Evolutionary conservation across 176 grass and related monocot species (phyloP), one percentile per base, ranked within the genome.

Genomic region (Oryza punctata): DNA sequence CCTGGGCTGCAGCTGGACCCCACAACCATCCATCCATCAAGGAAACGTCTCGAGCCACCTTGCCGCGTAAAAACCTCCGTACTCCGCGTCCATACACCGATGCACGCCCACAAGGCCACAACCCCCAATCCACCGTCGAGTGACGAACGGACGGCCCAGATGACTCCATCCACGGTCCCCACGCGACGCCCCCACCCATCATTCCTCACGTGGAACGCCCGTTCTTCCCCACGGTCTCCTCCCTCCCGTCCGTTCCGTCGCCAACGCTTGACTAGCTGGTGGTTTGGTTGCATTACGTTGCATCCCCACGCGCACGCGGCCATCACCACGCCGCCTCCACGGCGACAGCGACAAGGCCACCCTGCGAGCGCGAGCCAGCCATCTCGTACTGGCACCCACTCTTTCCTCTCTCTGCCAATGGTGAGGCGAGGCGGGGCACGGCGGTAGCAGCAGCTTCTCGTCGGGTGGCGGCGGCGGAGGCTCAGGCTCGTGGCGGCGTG

Each of bases 341-440:
- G 67, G 67, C 67, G 43, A 25, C 73, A 75, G 70, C 67, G 43
- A 25, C 73, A 75, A 76, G 72, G 27, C 68, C 27, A 23, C 50
- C 52, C 50, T 15, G 45, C 45, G 12, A 47, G 11, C 40, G 11
- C 35, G 35, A 37, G 35, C 35, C 46, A 49, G 79, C 73, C 78
- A 68, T 52, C 15, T 67, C 67, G 73, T 43, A 7, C 73, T 16
- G 65, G 38, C 70, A 49, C 49, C 63, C 21, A 41, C 40, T 41
- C 75, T 49, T 35, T n/a, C 33, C 18, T 18, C 73, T 32, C 35
- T 10, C 65, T 32, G 60, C 73, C 73, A 87, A 91, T 87, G 85
- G 41, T 24, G 65, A 46, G 2, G 69, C 40, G 63, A 35, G 12
- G 52, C 40, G 30, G 63, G 27, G 75, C 38, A 23, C 37, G 15